These are phyloP conservation scores for Fonsecaea pugnacius DNA, from an alignment of 2,329 filamentous ascomycete genomes.

Conservation along the genomic window DNA sequence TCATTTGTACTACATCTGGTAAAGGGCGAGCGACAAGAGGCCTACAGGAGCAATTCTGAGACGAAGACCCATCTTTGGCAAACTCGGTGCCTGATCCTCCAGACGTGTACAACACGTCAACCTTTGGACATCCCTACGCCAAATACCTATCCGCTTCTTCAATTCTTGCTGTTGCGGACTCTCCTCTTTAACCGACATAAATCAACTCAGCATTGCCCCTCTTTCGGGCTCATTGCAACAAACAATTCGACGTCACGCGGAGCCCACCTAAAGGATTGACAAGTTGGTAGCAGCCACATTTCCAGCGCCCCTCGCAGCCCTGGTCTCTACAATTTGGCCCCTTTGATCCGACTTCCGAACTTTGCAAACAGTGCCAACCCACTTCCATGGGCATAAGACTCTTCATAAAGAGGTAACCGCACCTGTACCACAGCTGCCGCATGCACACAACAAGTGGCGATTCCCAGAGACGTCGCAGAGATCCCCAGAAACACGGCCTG, in stretches of 20 bases:
- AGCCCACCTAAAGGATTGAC: not conserved
- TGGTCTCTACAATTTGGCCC: not conserved
- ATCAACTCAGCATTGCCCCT: not conserved
- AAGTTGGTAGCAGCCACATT: conserved; percentile 1
- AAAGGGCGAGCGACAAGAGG: not conserved
- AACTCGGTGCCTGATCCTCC: conserved; percentile 12
- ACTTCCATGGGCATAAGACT: not conserved
- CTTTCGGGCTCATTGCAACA: not conserved
- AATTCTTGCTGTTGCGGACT: not conserved
- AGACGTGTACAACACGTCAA: conserved; percentile 7
- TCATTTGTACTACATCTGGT: conserved; percentile 9
- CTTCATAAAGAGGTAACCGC: not conserved
- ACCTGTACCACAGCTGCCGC: conserved; percentile 23
- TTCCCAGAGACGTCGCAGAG: conserved; percentile 18
- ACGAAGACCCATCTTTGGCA: conserved; percentile 1
- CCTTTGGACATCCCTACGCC: not conserved
- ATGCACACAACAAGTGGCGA: conserved; percentile 23
- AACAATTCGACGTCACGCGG: not conserved
- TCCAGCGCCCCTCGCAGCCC: not conserved
- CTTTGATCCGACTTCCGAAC: conserved; percentile 4
- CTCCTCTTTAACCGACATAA: not conserved
- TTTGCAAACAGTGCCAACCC: not conserved
- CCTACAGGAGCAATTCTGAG: not conserved
- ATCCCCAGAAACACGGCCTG: conserved; percentile 13
- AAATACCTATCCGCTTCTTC: conserved; percentile 3